These are phyloP conservation scores for Linanthus parryae DNA, from an alignment of 148 eudicot species.

Conservation along the genomic window DNA sequence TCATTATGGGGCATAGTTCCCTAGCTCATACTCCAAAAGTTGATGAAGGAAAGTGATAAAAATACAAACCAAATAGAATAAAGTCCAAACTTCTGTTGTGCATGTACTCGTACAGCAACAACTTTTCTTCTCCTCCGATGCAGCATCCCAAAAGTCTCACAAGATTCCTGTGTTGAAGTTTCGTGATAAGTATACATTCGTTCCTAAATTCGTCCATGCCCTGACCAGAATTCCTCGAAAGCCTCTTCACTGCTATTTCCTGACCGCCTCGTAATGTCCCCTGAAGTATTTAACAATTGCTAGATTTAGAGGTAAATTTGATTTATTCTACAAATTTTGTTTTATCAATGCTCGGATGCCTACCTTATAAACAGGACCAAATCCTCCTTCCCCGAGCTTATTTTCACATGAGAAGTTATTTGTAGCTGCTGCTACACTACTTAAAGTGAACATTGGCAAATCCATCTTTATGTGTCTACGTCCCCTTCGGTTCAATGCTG, in stretches of 20 bases:
- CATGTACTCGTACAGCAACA: neutral
- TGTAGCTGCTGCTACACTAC: conserved; percentile 27
- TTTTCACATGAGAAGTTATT: conserved; percentile 26
- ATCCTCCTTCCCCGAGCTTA: conserved; percentile 49
- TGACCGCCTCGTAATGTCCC: conserved; percentile 13
- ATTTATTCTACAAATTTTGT: neutral
- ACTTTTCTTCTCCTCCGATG: neutral
- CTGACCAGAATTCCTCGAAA: conserved; percentile 14
- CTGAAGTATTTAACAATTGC: too few relatives aligned
- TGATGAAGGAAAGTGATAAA: too few relatives aligned
- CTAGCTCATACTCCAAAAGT: too few relatives aligned
- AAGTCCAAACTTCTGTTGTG: neutral
- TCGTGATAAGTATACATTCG: conserved; percentile 6
- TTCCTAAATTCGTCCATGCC: conserved; percentile 18
- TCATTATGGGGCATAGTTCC: too few relatives aligned
- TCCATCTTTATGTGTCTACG: conserved; percentile 4
- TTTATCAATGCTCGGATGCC: neutral
- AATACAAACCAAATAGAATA: neutral
- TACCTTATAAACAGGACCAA: conserved; percentile 50
- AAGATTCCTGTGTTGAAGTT: neutral
- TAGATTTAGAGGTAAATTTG: too few relatives aligned
- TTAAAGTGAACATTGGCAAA: conserved; percentile 24
- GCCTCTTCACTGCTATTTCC: conserved; percentile 17
- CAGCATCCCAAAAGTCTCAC: neutral
- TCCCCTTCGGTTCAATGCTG: neutral